Base-by-base conservation (phyloP, 768 basidiomycete species). In the Amylocystis lapponica region DNA sequence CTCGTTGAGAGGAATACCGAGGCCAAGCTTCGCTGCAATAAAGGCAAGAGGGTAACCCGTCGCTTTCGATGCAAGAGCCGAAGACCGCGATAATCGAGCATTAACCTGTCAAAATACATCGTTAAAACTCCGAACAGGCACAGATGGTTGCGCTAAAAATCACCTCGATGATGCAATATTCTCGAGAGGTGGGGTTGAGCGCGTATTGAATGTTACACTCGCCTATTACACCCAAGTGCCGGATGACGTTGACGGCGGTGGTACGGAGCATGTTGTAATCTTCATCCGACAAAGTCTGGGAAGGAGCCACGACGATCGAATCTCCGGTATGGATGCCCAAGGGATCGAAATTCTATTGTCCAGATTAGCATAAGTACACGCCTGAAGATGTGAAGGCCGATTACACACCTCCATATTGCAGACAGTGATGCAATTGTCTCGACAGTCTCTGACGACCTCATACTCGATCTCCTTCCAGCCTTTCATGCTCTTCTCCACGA, bases 381-480 rank as follows among this genome's bases (percentile, higher is more conserved):
- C 3, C 26, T 25, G 23, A 31, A 43, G 16, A 23, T 41, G 32
- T 36, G n/a, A 27, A 21, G 16, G n/a, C n/a, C 12, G 10, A 36
- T n/a, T 9, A 61, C 85, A 45, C 36, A 93, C 94, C 88, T 99
- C 95, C 95, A 99, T 99, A 71, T 99, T 99, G 69, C 95, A 99
- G 50, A 98, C 95, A 1, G 94, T 95, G 68, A 98, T 98, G 61
- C 95, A 98, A 62, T 99, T 99, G 61, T 98, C 90, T 49, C 89
- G 76, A 69, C 93, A 97, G 66, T 99, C 95, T 46, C 95, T 77
- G 10, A 98, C 95, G 38, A 99, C 95, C 61, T 99, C 95, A 55
- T 99, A 99, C 69, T 99, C 95, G 52, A 99, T 95, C 72, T 99
- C 95, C 68, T 99, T 98, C 95, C 95, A 99, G 2, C 95, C 95